Percentiles rank a stretch among this genome's conserved stretches.
Evolutionary conservation across 2,329 filamentous ascomycete species (phyloP).

Genomic region (Pseudodiploospora longispora): DNA sequence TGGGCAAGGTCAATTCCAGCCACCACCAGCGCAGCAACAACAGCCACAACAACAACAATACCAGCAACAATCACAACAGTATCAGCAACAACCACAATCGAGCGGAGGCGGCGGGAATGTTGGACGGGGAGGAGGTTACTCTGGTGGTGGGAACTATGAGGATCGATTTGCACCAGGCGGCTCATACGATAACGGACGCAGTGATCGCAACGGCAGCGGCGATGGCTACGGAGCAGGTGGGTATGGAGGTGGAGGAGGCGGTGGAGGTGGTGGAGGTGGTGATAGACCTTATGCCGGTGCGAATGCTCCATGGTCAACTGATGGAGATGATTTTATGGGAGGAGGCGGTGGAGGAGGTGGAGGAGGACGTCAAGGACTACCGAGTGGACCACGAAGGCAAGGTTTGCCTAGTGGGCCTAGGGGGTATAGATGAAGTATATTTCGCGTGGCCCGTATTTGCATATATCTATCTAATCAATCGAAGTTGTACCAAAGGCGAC

Average conservation of each 20-base stretch:
- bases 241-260: constrained; percentile 1
- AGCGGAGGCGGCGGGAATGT: constrained; percentile 9
- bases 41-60: constrained; percentile 1
- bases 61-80: constrained; percentile 13
- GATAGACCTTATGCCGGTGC: constrained; percentile 36
- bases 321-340: constrained; percentile 26
- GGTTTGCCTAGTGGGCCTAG: constrained; percentile 41
- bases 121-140: constrained; percentile 23
- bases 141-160: constrained; percentile 28
- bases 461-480: too few species aligned
- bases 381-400: constrained; percentile 21
- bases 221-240: constrained; percentile 14
- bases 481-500: too few species aligned
- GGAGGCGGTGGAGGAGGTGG: constrained; percentile 23
- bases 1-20: constrained; percentile 37
- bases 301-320: constrained; percentile 40
- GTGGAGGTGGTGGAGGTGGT: constrained; percentile 15
- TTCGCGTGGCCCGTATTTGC: too few species aligned
- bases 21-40: constrained; percentile 20
- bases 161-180: constrained; percentile 39
- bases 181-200: constrained; percentile 28
- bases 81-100: constrained; percentile 40
- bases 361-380: constrained; percentile 18
- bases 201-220: constrained; percentile 15
- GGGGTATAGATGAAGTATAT: constrained; percentile 23